These are phyloP conservation scores for Sphenostylis stenocarpa DNA, from an alignment of 306 rosid species.

Conservation along the genomic window DNA sequence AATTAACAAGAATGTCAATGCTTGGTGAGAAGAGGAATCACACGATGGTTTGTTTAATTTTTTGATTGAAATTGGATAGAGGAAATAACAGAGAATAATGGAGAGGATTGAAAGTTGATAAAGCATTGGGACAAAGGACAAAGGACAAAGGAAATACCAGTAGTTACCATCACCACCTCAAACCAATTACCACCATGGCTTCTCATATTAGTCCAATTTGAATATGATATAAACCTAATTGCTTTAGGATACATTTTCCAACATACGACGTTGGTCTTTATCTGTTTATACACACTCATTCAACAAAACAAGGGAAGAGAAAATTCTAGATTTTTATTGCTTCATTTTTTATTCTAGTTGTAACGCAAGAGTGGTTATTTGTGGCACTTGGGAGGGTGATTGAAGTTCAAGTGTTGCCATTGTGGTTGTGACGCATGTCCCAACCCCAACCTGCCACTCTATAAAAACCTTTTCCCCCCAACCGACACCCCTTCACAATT, in stretches of 20 bases:
- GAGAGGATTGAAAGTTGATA: too few species aligned
- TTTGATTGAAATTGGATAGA: too few species aligned
- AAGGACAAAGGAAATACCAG: too few species aligned
- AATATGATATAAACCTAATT: not conserved
- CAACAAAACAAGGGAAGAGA: not conserved
- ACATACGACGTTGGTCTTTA: not conserved
- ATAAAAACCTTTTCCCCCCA: constrained; percentile 34
- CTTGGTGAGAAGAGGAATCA: too few species aligned
- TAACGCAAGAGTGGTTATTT: not conserved
- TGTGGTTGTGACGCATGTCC: constrained; percentile 48
- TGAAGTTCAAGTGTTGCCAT: constrained; percentile 41
- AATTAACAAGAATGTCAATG: too few species aligned
- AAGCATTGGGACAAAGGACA: not conserved
- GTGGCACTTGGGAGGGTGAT: not conserved
- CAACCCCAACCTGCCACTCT: constrained; percentile 35
- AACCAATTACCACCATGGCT: not conserved
- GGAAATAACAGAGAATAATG: too few species aligned
- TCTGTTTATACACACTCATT: not conserved
- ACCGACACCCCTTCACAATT: not conserved
- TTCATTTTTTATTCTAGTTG: not conserved
- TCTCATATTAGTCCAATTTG: not conserved
- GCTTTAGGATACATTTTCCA: too few species aligned
- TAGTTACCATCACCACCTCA: not conserved
- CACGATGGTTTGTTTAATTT: too few species aligned
- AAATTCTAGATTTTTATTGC: not conserved